These are phyloP conservation scores for Apiospora rasikravindrae DNA, from an alignment of 2,329 filamentous ascomycete genomes.

Conservation along the genomic window DNA sequence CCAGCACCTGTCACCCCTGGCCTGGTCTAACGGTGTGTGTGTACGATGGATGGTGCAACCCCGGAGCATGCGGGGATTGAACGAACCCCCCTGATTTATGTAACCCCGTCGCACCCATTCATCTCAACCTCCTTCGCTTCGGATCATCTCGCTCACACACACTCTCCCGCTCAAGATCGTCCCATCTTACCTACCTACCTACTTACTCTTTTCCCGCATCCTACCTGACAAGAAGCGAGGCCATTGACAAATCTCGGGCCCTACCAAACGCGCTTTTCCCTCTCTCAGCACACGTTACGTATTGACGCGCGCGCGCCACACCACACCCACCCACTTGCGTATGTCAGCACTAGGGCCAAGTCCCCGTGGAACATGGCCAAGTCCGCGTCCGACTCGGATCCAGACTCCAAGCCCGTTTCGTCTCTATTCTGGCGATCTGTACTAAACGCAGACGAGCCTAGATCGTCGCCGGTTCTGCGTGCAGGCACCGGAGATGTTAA, in stretches of 20 bases:
- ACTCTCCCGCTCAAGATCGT: neutral
- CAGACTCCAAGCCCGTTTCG: conserved; percentile 13
- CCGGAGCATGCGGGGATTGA: conserved; percentile 9
- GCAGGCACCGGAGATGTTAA: neutral
- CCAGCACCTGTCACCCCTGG: neutral
- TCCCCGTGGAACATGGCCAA: conserved; percentile 7
- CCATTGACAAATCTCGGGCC: neutral
- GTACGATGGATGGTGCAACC: neutral
- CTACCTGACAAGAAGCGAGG: neutral
- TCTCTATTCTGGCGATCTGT: conserved; percentile 13
- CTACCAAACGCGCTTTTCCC: neutral
- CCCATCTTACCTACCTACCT: neutral
- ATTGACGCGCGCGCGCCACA: neutral
- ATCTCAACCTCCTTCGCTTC: neutral
- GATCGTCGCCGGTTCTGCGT: neutral
- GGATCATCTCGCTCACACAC: neutral
- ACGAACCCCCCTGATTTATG: neutral
- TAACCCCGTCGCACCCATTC: conserved; percentile 8
- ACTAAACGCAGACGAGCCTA: neutral
- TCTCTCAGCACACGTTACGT: neutral
- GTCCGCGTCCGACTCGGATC: conserved; percentile 8
- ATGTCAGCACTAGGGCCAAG: neutral
- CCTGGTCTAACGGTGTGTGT: neutral
- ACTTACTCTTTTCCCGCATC: neutral
- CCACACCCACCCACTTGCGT: neutral